Evolutionary conservation across 345 rosid species (phyloP).

Genomic region (Schrenkiella parvula): DNA sequence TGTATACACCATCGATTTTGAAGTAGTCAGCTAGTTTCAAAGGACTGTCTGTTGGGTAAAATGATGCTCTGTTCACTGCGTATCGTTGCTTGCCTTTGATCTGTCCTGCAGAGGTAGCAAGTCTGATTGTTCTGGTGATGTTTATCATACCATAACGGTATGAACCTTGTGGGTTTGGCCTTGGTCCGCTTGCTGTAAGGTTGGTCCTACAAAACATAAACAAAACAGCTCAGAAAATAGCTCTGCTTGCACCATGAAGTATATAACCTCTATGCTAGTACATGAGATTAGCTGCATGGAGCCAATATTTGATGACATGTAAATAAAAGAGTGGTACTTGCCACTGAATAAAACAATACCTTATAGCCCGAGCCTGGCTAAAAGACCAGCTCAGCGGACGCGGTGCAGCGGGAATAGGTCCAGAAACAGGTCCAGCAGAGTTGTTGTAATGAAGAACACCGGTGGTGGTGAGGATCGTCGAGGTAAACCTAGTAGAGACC

Average conservation of each 20-base stretch:
- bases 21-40: conserved; percentile 79
- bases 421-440: conserved; percentile 58
- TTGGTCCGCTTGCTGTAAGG: conserved; percentile 81
- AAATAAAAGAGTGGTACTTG: too few relatives aligned
- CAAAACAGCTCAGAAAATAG: background rate
- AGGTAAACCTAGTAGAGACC: conserved; percentile 64
- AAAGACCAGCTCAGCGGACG: conserved; percentile 71
- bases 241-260: too few relatives aligned
- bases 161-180: conserved; percentile 90
- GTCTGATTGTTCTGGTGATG: conserved; percentile 47
- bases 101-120: conserved; percentile 63
- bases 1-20: conserved; percentile 65
- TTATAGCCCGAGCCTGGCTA: conserved; percentile 74
- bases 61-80: conserved; percentile 73
- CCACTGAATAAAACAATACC: conserved; percentile 20
- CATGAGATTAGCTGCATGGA: too few relatives aligned
- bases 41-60: conserved; percentile 61
- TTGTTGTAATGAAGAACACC: conserved; percentile 63
- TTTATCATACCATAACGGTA: conserved; percentile 78
- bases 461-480: conserved; percentile 51
- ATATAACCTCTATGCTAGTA: too few relatives aligned
- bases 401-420: conserved; percentile 76
- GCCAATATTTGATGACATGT: too few relatives aligned
- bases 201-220: conserved; percentile 50
- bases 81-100: conserved; percentile 76